Evolutionary conservation across 768 basidiomycete species (phyloP), one percentile per base, ranked within the genome.

Genomic region (Boletales sp.): DNA sequence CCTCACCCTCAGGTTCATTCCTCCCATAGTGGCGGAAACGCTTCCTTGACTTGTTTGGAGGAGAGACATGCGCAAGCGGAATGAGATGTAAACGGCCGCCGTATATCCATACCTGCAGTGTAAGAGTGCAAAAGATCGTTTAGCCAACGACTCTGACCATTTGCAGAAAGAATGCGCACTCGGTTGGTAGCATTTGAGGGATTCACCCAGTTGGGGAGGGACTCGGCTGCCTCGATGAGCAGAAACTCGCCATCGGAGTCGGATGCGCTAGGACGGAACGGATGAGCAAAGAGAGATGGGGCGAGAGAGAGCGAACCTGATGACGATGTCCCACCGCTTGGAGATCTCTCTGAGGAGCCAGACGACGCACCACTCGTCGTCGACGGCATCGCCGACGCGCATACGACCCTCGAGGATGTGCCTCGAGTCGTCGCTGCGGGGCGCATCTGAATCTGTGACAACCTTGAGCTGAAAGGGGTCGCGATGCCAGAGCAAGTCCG

Each of bases 211-310:
- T 75, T 70, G 14, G 95, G 95, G 13, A 99, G 72, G 27, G 74
- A 78, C 45, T 97, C 88, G 18, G 97, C 97, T 4, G 93, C 95
- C 70, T 99, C 97, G 52, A 98, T 98, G 48, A 99, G 77, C 40
- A 98, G 71, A 63, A 98, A 97, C 59, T 98, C 91, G 24, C 97
- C 97, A 67, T 97, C 95, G 5, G 87, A 86, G 71, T 99, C 97
- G 51, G 80, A 84, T 12, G 87, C 79, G 17, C 67, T 68, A 5
- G 19, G 0, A 21, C 12, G 35, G 21, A 18, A 9, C 9, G 13
- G 18, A 39, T 62, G 43, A 57, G 52, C 10, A 35, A 15, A n/a
- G 17, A 19, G 17, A 17, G 21, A 13, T 14, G n/a, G 17, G n/a
- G 31, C 8, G 42, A 39, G 17, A 14, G 32, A 56, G 45, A 50